Evolutionary conservation across 768 basidiomycete genomes (phyloP).

Genomic region (Tulasnella sp.): DNA sequence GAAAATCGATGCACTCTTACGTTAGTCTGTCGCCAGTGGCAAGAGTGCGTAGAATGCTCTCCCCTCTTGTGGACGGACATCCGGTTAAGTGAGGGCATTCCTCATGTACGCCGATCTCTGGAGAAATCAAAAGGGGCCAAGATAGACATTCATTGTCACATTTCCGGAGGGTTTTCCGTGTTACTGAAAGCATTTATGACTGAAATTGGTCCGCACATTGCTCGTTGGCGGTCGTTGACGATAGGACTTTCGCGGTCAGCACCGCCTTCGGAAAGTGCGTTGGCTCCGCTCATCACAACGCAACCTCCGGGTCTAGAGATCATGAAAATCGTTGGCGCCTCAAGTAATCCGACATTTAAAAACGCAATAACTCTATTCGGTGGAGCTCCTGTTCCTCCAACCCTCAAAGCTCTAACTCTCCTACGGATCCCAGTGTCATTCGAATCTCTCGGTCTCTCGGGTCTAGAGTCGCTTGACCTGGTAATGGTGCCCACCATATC

Average conservation of each 20-base stretch:
- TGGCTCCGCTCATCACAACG: neutral
- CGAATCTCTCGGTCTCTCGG: no score
- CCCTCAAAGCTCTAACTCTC: no score
- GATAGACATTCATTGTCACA: neutral
- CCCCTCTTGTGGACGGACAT: neutral
- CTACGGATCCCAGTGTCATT: no score
- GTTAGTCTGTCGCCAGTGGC: neutral
- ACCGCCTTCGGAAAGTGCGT: neutral
- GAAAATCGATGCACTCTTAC: neutral
- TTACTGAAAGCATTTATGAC: neutral
- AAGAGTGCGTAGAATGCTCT: neutral
- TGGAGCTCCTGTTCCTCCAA: no score
- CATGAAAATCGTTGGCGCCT: neutral
- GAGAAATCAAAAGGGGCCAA: neutral
- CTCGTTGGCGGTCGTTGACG: neutral
- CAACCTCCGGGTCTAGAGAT: neutral
- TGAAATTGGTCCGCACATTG: neutral
- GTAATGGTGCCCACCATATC: no score
- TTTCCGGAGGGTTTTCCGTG: neutral
- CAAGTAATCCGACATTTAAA: no score
- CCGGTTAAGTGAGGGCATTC: neutral
- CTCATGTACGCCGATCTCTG: neutral
- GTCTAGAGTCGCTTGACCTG: no score
- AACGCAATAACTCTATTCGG: neutral
- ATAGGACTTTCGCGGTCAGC: neutral